Evolutionary conservation across 805 yeast species (phyloP).

Genomic region (Hanseniaspora taiwanica): DNA sequence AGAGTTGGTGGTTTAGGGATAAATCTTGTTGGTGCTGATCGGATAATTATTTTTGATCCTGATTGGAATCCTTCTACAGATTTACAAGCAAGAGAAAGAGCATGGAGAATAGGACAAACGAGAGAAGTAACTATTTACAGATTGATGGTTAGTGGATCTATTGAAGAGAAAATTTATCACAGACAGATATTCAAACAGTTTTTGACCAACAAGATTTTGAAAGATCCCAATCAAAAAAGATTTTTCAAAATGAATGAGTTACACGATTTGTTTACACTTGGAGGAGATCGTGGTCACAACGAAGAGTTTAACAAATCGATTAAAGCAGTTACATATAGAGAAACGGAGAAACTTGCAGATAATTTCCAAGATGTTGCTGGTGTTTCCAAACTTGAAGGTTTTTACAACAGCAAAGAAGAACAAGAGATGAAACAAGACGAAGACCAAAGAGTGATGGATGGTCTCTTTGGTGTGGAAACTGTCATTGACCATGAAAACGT

Average conservation of each 20-base stretch:
- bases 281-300: conserved; percentile 42
- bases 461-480: conserved; percentile 56
- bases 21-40: conserved; percentile 85
- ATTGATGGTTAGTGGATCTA: conserved; percentile 86
- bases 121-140: conserved; percentile 84
- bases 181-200: conserved; percentile 94
- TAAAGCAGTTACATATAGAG: conserved; percentile 46
- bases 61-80: conserved; percentile 99
- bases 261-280: conserved; percentile 77
- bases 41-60: conserved; percentile 90
- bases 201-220: conserved; percentile 80
- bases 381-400: conserved; percentile 58
- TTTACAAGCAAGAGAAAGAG: conserved; percentile 90
- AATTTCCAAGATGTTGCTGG: conserved; percentile 62
- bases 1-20: conserved; percentile 95
- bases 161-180: conserved; percentile 93
- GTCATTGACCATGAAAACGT: conserved; percentile 71
- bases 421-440: conserved; percentile 28
- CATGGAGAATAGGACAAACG: conserved; percentile 94
- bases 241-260: conserved; percentile 87
- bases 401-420: conserved; percentile 37
- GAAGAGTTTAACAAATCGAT: conserved; percentile 15
- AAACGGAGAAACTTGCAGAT: conserved; percentile 33
- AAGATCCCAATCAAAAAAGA: conserved; percentile 88
- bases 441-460: conserved; percentile 60